Evolutionary conservation across 495 filamentous ascomycete species (phyloP).

Genomic region (Antarctomyces pellizariae): DNA sequence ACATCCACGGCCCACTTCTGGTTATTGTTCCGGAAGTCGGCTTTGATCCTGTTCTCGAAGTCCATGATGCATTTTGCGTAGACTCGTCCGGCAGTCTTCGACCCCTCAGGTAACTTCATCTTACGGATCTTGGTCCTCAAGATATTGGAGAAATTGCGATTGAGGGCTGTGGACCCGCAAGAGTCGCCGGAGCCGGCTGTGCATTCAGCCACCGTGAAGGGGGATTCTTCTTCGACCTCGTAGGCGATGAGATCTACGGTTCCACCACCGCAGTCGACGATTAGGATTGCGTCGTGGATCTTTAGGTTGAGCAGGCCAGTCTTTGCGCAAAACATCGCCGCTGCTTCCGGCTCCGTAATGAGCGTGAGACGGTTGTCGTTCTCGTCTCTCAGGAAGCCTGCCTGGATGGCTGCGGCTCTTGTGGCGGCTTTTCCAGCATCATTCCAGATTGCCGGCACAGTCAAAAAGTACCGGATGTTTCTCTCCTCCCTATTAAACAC

Average conservation of each 20-base stretch:
- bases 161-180: slow-evolving; percentile 49
- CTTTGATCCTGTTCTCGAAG: slow-evolving; percentile 60
- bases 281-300: slow-evolving; percentile 47
- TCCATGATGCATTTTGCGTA: slow-evolving; percentile 68
- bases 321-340: slow-evolving; percentile 52
- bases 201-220: slow-evolving; percentile 51
- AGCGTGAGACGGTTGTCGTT: slow-evolving; percentile 53
- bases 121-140: slow-evolving; percentile 52
- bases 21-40: slow-evolving; percentile 59
- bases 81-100: slow-evolving; percentile 48
- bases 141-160: slow-evolving; percentile 56
- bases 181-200: slow-evolving; percentile 55
- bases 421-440: slow-evolving; percentile 54
- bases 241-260: slow-evolving; percentile 59
- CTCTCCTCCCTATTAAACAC: slow-evolving; percentile 56
- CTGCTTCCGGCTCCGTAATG: slow-evolving; percentile 49
- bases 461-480: slow-evolving; percentile 51
- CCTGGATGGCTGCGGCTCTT: slow-evolving; percentile 47
- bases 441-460: slow-evolving; percentile 57
- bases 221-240: slow-evolving; percentile 53
- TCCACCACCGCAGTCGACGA: slow-evolving; percentile 54
- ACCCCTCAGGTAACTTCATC: slow-evolving; percentile 56
- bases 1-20: slow-evolving; percentile 62
- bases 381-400: slow-evolving; percentile 49
- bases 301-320: slow-evolving; percentile 51